Evolutionary conservation across 306 rosid genomes (phyloP).

Genomic region (Dryas drummondii): DNA sequence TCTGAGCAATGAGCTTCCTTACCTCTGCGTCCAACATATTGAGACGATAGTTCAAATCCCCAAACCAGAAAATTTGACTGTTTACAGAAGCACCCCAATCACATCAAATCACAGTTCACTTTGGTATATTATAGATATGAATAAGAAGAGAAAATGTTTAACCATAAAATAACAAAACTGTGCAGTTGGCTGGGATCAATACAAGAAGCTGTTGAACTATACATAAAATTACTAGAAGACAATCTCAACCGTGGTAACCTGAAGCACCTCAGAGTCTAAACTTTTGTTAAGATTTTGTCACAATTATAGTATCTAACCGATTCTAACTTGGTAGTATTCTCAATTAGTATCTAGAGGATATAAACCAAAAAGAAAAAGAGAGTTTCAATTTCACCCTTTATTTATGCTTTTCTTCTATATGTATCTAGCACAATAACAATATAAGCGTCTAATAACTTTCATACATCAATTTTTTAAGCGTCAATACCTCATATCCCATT

Average conservation of each 20-base stretch:
- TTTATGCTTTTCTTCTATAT: not conserved
- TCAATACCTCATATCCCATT: too few relatives aligned
- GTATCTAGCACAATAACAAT: not conserved
- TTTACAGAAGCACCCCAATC: slow-evolving; percentile 25
- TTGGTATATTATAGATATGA: slow-evolving; percentile 10
- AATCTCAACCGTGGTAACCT: not conserved
- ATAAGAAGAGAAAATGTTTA: slow-evolving; percentile 6
- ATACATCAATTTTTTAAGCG: too few relatives aligned
- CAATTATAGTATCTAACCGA: too few relatives aligned
- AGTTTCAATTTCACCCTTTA: not conserved
- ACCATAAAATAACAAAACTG: not conserved
- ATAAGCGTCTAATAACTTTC: not conserved
- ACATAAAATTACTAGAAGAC: not conserved
- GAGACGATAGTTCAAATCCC: slow-evolving; percentile 94
- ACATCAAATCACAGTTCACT: slow-evolving; percentile 22
- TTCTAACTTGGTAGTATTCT: not conserved
- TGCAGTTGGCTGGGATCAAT: not conserved
- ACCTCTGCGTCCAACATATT: slow-evolving; percentile 58
- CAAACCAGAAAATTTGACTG: slow-evolving; percentile 97
- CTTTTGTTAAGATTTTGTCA: not conserved
- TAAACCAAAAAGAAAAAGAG: not conserved
- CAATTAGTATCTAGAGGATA: too few relatives aligned
- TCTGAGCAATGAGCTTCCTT: slow-evolving; percentile 59
- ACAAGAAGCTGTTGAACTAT: not conserved
- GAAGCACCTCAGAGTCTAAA: not conserved